Base-by-base conservation (phyloP, 805 yeast genomes). In the Candida mattraensis region DNA sequence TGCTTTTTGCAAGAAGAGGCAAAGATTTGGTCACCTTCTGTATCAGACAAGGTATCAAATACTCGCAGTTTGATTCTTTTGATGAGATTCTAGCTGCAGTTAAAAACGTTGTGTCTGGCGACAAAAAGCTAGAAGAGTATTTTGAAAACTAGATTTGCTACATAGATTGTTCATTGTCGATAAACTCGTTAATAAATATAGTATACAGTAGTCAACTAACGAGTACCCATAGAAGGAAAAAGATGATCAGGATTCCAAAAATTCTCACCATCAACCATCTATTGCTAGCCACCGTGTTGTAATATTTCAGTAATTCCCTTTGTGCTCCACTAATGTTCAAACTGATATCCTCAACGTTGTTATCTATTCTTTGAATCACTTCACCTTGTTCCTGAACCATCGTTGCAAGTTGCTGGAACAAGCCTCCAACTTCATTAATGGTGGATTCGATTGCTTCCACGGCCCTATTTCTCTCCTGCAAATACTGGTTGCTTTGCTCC, bases 301-400 rank as follows among this genome's bases (percentile, higher is more conserved):
- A 93, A 62, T 89, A 93, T 60, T 88, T 91, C 49, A 91, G 67
- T 47, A 93, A 71, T 59, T 93, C 98, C 42, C 97, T 68, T 59
- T 93, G 98, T 0, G 99, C 99, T 2, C 98, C 98, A 18, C 75
- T 66, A 11, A 93, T 89, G 58, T 89, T 93, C 56, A 91, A 59
- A 51, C 87, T 79, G 35, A 91, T 87, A 54, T 93, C 98, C 50
- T 89, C 96, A 5, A 95, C 95, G 56, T 93, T 89, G 37, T 80
- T 86, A 63, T 93, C 99, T 45, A 93, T 93, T 55, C 98, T 71
- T 61, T 91, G 98, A 39, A 93, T 91, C 11, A 84, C 85, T 52
- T 93, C 99, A 25, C 98, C 91, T 63, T 93, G 99, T 60, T 93
- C 98, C 44, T 86, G 88, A 6, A 93, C 97, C 98, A 93, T 91